Evolutionary conservation across 2,329 filamentous ascomycete species (phyloP).

Genomic region (Phialophora chinensis): DNA sequence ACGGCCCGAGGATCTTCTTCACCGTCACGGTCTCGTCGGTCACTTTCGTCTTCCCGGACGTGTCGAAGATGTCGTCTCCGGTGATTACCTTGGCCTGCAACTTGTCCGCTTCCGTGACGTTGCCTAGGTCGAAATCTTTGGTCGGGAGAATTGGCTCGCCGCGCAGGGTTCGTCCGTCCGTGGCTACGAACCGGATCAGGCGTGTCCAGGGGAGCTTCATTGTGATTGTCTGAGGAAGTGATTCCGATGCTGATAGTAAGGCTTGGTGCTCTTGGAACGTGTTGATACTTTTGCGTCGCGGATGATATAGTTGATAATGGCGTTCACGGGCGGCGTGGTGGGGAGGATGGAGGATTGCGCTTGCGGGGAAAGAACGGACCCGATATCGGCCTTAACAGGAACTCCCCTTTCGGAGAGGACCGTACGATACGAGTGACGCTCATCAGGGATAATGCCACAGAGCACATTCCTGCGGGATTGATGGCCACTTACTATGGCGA

Average conservation of each 20-base stretch:
- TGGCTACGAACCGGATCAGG: constrained; percentile 61
- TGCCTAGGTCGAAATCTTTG: constrained; percentile 53
- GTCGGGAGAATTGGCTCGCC: constrained; percentile 60
- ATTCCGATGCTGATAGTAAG: neutral
- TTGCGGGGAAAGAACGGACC: constrained; percentile 28
- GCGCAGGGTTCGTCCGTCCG: constrained; percentile 57
- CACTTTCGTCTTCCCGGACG: constrained; percentile 43
- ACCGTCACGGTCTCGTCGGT: constrained; percentile 62
- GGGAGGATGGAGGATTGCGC: constrained; percentile 3
- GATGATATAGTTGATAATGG: constrained; percentile 3
- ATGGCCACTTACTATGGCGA: neutral
- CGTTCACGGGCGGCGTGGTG: neutral
- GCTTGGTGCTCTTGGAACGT: neutral
- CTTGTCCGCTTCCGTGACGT: constrained; percentile 53
- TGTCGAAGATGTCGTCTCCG: constrained; percentile 59
- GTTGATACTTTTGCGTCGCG: neutral
- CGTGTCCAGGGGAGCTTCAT: constrained; percentile 54
- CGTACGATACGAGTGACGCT: neutral
- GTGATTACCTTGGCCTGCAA: constrained; percentile 61
- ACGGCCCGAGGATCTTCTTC: constrained; percentile 60
- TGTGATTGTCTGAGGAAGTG: neutral
- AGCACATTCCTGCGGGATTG: neutral
- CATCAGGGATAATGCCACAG: neutral
- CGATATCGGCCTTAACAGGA: constrained; percentile 6
- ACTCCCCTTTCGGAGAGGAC: neutral